phyloP scores from a whole-genome alignment of 2,329 filamentous ascomycete genomes.

The Aspergillus tubingensis region DNA sequence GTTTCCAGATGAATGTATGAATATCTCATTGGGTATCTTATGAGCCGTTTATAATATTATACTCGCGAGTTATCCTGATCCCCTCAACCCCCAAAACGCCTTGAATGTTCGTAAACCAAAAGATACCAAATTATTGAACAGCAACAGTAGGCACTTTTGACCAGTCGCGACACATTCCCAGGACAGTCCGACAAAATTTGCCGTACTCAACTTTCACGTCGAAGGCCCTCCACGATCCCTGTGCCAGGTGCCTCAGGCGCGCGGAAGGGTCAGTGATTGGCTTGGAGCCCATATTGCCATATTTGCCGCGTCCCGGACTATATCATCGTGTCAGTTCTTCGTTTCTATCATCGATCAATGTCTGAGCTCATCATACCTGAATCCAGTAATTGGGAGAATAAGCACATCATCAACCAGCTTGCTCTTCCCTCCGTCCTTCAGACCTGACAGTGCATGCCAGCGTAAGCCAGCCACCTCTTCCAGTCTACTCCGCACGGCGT shows the following conservation, averaged over 20 bases:
- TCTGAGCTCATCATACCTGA: slow-evolving; percentile 25
- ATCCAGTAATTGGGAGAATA: slow-evolving; percentile 38
- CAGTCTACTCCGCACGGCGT: slow-evolving; percentile 27
- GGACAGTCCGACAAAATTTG: slow-evolving; percentile 36
- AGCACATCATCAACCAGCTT: slow-evolving; percentile 35
- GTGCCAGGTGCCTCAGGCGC: slow-evolving; percentile 31
- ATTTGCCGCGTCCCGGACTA: slow-evolving; percentile 29
- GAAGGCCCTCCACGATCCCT: slow-evolving; percentile 35
- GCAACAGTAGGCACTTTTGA: slow-evolving; percentile 18
- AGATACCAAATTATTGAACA: too few species aligned
- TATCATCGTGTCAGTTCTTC: background rate
- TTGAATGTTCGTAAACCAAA: too few species aligned
- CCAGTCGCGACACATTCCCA: slow-evolving; percentile 36
- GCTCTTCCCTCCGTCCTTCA: slow-evolving; percentile 30
- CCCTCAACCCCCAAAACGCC: too few species aligned
- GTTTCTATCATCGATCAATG: too few species aligned
- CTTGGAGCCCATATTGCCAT: slow-evolving; percentile 38
- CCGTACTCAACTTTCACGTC: slow-evolving; percentile 31
- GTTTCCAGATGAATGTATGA: too few species aligned
- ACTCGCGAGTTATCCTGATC: too few species aligned
- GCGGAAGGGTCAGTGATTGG: slow-evolving; percentile 31
- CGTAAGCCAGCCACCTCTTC: slow-evolving; percentile 26
- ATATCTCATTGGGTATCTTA: too few species aligned
- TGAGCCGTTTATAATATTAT: too few species aligned
- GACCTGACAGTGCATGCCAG: slow-evolving; percentile 35